Conservation (phyloP, 768 basidiomycete species). For the Leucogyrophana mollusca region DNA sequence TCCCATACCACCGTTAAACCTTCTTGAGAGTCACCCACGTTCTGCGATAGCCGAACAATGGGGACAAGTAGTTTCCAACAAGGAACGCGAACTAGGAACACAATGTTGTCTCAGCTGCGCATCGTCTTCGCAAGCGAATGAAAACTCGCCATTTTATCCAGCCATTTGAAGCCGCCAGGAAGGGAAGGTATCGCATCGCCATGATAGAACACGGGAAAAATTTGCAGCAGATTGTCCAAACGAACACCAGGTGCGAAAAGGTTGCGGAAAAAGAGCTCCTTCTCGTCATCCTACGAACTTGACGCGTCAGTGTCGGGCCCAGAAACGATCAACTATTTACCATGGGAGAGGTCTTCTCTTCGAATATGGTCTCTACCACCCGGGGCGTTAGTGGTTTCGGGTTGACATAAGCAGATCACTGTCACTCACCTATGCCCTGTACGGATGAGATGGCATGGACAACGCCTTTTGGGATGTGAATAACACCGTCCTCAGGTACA, state of each 20-base stretch:
- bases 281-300: conserved; percentile 24
- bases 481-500: conserved; percentile 31
- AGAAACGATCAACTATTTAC: conserved; percentile 9
- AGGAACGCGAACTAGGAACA: background rate
- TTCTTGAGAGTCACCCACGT: background rate
- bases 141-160: conserved; percentile 27
- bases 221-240: conserved; percentile 17
- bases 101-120: background rate
- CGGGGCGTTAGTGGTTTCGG: too few species aligned
- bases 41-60: background rate
- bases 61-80: background rate
- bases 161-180: conserved; percentile 25
- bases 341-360: conserved; percentile 33
- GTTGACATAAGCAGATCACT: too few species aligned
- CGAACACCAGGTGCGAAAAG: conserved; percentile 15
- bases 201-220: conserved; percentile 21
- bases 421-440: background rate
- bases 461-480: conserved; percentile 25
- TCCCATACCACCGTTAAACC: background rate
- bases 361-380: conserved; percentile 26
- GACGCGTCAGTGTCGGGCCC: background rate
- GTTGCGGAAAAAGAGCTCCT: conserved; percentile 34
- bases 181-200: conserved; percentile 27
- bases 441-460: conserved; percentile 19
- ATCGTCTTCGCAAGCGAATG: background rate